Percentiles rank a stretch among this genome's conserved stretches.
Conservation (phyloP, 768 basidiomycete species). For the Tylopilus rubrobrunneus region DNA sequence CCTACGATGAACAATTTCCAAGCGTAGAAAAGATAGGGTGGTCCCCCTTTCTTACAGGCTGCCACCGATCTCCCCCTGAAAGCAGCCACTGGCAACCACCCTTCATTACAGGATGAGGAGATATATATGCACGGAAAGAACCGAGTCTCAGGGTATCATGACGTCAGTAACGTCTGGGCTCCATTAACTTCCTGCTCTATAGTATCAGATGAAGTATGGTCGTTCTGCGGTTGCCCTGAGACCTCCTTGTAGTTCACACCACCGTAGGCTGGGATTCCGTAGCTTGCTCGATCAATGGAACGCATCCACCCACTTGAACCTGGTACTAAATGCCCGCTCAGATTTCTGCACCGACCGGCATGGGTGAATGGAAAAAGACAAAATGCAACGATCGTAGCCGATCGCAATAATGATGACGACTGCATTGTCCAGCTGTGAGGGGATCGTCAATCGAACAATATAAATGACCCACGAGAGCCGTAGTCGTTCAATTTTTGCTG, state of each 20-base stretch:
- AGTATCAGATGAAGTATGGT: neutral
- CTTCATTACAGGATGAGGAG: constrained; percentile 13
- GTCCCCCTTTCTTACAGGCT: constrained; percentile 11
- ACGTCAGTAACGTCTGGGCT: constrained; percentile 1
- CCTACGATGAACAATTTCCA: constrained; percentile 14
- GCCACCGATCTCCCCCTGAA: constrained; percentile 17
- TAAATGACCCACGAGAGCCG: too few species aligned
- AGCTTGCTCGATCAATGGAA: constrained; percentile 23
- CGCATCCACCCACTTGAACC: constrained; percentile 3
- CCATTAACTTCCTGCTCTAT: constrained; percentile 11
- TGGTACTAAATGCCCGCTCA: constrained; percentile 2
- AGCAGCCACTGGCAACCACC: neutral
- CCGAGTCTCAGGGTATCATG: constrained; percentile 8
- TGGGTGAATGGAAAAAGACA: neutral
- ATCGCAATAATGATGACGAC: too few species aligned
- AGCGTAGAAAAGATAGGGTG: constrained; percentile 12
- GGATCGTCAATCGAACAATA: too few species aligned
- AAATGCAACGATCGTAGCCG: too few species aligned
- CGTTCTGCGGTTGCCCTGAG: constrained; percentile 25
- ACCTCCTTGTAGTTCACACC: constrained; percentile 20
- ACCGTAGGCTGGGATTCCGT: constrained; percentile 1
- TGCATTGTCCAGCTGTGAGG: neutral
- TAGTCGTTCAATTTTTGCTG: too few species aligned
- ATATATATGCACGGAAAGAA: constrained; percentile 10
- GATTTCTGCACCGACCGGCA: constrained; percentile 9